A percentile compares a stretch with the other conserved stretches of the same genome.
These are phyloP conservation scores for Sordariomycetes sp. DNA, from an alignment of 2,329 filamentous ascomycete genomes.

Conservation along the genomic window DNA sequence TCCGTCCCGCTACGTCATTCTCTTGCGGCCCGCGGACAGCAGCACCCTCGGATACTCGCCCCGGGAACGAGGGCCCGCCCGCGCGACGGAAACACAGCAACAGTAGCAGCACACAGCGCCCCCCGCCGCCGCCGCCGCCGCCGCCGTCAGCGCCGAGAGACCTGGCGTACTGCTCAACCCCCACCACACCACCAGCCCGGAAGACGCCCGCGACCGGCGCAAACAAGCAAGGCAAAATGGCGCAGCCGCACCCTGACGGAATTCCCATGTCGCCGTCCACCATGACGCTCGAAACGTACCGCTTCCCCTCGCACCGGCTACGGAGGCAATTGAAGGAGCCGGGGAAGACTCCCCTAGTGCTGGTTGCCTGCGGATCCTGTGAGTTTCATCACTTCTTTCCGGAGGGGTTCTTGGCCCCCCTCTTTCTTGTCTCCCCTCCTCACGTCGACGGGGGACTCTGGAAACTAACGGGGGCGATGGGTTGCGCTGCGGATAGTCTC, in stretches of 20 bases:
- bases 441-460: not conserved
- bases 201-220: not conserved
- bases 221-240: not conserved
- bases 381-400: not conserved
- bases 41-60: no score
- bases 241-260: slow-evolving; percentile 3
- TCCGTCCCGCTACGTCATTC: no score
- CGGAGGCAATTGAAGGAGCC: slow-evolving; percentile 34
- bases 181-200: not conserved
- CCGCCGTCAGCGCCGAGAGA: no score
- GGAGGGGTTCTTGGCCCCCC: not conserved
- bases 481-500: slow-evolving; percentile 30
- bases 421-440: not conserved
- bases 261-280: slow-evolving; percentile 9
- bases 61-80: no score
- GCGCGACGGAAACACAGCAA: no score
- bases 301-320: slow-evolving; percentile 48
- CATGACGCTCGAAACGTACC: slow-evolving; percentile 29
- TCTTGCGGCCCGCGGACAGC: no score
- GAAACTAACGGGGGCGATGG: not conserved
- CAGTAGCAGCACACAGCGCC: no score
- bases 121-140: no score
- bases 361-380: slow-evolving; percentile 56
- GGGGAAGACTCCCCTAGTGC: slow-evolving; percentile 47
- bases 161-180: not conserved